Evolutionary conservation across 2,329 filamentous ascomycete species (phyloP), one percentile per base, ranked within the genome.

Genomic region (Grosmannia penicillata): DNA sequence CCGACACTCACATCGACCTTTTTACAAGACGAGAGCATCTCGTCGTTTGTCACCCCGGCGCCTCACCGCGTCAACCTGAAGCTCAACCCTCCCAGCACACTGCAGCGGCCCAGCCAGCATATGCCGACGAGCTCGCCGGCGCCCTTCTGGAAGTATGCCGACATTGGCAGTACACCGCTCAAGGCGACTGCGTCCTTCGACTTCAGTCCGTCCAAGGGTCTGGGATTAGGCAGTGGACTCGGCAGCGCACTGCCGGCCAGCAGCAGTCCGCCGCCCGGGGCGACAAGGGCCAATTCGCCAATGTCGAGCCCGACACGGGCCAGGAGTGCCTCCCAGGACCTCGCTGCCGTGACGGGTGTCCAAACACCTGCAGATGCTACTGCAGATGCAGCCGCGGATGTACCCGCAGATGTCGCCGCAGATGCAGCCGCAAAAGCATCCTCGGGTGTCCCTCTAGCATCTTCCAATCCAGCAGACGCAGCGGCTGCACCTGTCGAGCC

Each of bases 91-190:
- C 82, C 83, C 0, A 86, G 80, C 50, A 89, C 83, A 6, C 75
- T 81, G 6, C 81, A 87, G 53, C 68, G 82, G 39, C 84, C 84
- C 9, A 87, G 81, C 52, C 81, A 86, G 51, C 83, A 85, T 55
- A 85, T 89, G 72, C 82, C 83, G 25, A 86, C 84, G 33, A 85
- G 79, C 48, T 86, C 81, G 24, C 84, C 84, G 0, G 84, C 84
- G 1, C 82, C 83, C 0, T 91, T 93, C 56, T 93, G 84, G 84
- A 86, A 83, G 55, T 91, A 82, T 56, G 77, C 81, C 29, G 81
- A 86, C 47, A 71, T 84, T 42, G 72, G 73, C 21, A 83, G 76
- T 56, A 87, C 82, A 2, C 82, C 82, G 2, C 62, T 82, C 38
- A 64, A 65, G 48, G 58, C 63, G 13, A 48, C 58, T 4, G 50